Conservation (phyloP, 2,329 filamentous ascomycete genomes). For the Sporothrix brasiliensis region DNA sequence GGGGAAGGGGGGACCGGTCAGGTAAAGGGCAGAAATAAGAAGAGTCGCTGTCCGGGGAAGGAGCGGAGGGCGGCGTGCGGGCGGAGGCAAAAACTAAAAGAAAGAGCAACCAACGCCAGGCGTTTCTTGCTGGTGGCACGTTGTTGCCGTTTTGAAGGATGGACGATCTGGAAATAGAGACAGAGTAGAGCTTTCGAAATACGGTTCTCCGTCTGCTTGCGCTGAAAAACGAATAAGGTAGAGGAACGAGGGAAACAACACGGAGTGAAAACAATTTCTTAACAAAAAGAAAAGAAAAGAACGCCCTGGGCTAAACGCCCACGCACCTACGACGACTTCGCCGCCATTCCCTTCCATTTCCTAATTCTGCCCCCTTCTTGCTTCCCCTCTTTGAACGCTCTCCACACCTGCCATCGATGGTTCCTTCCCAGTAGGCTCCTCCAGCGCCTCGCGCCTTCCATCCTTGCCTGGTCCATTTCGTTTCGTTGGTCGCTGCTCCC, state of each 20-base stretch:
- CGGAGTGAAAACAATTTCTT: background rate
- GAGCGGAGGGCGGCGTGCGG: conserved; percentile 6
- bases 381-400: conserved; percentile 5
- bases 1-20: conserved; percentile 37
- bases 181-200: background rate
- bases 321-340: background rate
- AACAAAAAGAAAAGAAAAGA: background rate
- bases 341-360: conserved; percentile 31
- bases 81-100: conserved; percentile 16
- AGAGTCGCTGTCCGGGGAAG: conserved; percentile 17
- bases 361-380: conserved; percentile 22
- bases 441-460: background rate
- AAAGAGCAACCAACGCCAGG: conserved; percentile 19
- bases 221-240: background rate
- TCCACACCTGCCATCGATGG: conserved; percentile 24
- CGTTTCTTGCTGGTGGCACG: conserved; percentile 7
- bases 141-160: conserved; percentile 15
- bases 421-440: conserved; percentile 16
- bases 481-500: background rate
- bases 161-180: background rate
- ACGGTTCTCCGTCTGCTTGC: background rate
- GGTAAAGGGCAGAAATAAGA: background rate
- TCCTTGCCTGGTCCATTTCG: background rate
- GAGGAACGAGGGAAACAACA: background rate
- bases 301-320: background rate